Evolutionary conservation across 306 rosid species (phyloP).

Genomic region (Vicia villosa): DNA sequence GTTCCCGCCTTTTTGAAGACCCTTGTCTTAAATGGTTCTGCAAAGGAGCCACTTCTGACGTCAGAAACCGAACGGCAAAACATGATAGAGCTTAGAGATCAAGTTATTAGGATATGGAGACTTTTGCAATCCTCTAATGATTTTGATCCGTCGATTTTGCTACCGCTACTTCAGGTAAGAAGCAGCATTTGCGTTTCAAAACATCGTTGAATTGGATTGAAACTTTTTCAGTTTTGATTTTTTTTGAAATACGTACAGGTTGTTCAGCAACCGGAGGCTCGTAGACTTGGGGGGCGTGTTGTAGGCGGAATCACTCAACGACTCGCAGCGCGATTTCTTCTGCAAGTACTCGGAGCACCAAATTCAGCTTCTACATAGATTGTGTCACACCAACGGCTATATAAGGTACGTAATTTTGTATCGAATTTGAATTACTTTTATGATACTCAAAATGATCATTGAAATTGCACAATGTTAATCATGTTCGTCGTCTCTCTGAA

Average conservation of each 20-base stretch:
- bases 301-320: conserved; percentile 86
- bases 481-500: background rate
- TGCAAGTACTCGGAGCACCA: conserved; percentile 74
- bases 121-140: conserved; percentile 67
- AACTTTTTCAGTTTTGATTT: conserved; percentile 1
- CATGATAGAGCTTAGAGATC: conserved; percentile 75
- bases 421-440: background rate
- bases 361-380: conserved; percentile 48
- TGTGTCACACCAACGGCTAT: conserved; percentile 37
- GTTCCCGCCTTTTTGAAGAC: conserved; percentile 70
- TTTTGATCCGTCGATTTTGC: conserved; percentile 76
- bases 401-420: conserved; percentile 19
- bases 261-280: conserved; percentile 90
- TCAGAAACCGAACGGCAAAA: conserved; percentile 63
- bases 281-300: conserved; percentile 68
- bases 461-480: background rate
- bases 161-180: conserved; percentile 80
- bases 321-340: conserved; percentile 84
- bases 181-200: background rate
- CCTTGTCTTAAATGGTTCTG: conserved; percentile 58
- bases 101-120: conserved; percentile 78
- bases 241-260: conserved; percentile 49
- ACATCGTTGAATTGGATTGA: background rate
- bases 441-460: background rate
- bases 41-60: conserved; percentile 61